phyloP scores from a whole-genome alignment of 1,284 basidiomycete species.

The Melampsora americana region DNA sequence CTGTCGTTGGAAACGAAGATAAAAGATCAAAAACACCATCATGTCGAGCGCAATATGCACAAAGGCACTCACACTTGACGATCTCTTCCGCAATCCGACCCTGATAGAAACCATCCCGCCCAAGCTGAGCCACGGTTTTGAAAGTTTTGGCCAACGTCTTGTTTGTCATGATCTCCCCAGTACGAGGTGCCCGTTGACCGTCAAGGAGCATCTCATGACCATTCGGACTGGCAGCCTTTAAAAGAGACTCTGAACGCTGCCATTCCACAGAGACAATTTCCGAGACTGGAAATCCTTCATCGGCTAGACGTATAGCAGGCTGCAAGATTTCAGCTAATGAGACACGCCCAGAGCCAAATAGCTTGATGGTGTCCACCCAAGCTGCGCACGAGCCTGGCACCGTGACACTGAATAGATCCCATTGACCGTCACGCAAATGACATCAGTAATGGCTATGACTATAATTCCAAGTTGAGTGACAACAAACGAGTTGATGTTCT shows the following conservation, averaged over 20 bases:
- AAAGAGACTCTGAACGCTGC: conserved; percentile 68
- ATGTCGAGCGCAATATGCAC: conserved; percentile 44
- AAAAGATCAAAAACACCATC: no score
- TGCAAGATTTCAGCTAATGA: conserved; percentile 75
- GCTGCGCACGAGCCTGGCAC: conserved; percentile 90
- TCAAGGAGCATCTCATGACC: conserved; percentile 75
- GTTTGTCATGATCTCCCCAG: conserved; percentile 54
- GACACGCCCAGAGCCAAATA: conserved; percentile 77
- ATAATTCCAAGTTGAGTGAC: background rate
- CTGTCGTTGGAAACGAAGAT: conserved; percentile 9
- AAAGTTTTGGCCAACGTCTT: conserved; percentile 81
- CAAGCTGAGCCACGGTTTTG: conserved; percentile 70
- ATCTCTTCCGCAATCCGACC: conserved; percentile 84
- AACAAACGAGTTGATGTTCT: conserved; percentile 50
- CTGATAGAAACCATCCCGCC: conserved; percentile 87
- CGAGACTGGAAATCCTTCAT: conserved; percentile 62
- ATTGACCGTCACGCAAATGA: background rate
- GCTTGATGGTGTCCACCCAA: conserved; percentile 82
- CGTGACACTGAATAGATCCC: conserved; percentile 80
- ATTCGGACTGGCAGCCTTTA: conserved; percentile 77
- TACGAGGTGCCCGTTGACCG: conserved; percentile 66
- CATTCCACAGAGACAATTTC: conserved; percentile 59
- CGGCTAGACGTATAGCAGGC: conserved; percentile 60
- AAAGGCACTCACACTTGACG: conserved; percentile 66
- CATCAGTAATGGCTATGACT: background rate